Base-by-base conservation (phyloP, 23 red algal species). In the Gracilaria gracilis region DNA sequence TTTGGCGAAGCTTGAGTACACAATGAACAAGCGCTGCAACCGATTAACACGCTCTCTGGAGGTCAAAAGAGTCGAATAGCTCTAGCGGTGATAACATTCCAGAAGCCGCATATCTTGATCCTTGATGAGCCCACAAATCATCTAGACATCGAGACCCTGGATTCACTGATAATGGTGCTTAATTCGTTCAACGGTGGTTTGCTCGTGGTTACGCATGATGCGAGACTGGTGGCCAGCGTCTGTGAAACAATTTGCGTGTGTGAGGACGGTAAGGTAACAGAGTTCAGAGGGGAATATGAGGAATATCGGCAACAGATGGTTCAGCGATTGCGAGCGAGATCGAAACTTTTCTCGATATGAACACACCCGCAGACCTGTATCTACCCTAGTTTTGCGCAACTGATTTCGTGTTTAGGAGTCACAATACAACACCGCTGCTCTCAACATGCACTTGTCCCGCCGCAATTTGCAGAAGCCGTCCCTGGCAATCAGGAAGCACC, bases 111-210 rank as follows among this genome's bases (percentile, higher is more conserved):
- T 81, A 89, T 96, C 50, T 78, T 98, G 42, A 73, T 91, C 19
- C 85, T 97, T 54, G 95, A 97, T 67, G 95, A 97, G 71, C 79
- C 79, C 32, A 85, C 79, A 3, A 87, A 91, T 50, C 80, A 79
- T 65, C 32, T 93, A 23, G 91, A 69, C 61, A 77, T 94, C 38
- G 93, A 93, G 51, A 96, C 93, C 44, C 87, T 98, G 75, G 97
- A 98, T 69, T 91, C 92, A 6, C 54, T 98, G 61, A 88, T 93
- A 37, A 73, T 90, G 75, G 93, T 93, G 20, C 89, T 98, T 25
- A 98, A 98, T 76, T 66, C 55, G 9, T 98, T 98, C 61, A 88
- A 87, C 51, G 97, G 97, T 1, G 97, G 97, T n/a, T 85, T 98
- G 25, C 33, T 95, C 79, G 79, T 95, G 16, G 79, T 95, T 57